Percentiles rank a stretch among this genome's conserved stretches.
Conservation (phyloP, 768 basidiomycete genomes). For the Mycena belliarum region DNA sequence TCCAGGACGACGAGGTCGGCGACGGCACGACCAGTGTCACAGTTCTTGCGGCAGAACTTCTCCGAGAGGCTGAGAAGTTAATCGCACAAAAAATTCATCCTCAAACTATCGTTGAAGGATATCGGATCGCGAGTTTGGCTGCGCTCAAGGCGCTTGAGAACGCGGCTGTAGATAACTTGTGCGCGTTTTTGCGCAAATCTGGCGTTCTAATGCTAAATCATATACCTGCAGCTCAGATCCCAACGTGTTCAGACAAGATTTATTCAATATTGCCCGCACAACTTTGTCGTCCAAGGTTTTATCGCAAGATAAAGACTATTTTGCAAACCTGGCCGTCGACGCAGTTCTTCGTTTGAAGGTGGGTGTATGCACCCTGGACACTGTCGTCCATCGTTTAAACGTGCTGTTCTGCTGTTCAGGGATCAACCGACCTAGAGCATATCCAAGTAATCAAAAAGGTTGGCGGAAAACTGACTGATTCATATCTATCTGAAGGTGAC, state of each 20-base stretch:
- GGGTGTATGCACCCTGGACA: background rate
- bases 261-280: slow-evolving; percentile 95
- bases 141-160: slow-evolving; percentile 84
- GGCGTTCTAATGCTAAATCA: background rate
- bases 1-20: slow-evolving; percentile 99
- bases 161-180: slow-evolving; percentile 85
- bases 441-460: slow-evolving; percentile 99
- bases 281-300: slow-evolving; percentile 96
- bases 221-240: slow-evolving; percentile 70
- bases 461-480: slow-evolving; percentile 97
- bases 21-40: slow-evolving; percentile 94
- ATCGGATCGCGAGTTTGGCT: slow-evolving; percentile 84
- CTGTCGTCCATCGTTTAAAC: background rate
- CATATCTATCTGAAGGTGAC: slow-evolving; percentile 93
- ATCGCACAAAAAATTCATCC: slow-evolving; percentile 93
- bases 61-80: slow-evolving; percentile 94
- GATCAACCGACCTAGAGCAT: slow-evolving; percentile 94
- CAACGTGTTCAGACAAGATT: slow-evolving; percentile 77
- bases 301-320: slow-evolving; percentile 96
- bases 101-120: slow-evolving; percentile 97
- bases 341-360: slow-evolving; percentile 93
- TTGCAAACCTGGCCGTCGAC: slow-evolving; percentile 96
- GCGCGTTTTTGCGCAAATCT: slow-evolving; percentile 31
- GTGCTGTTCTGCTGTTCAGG: slow-evolving; percentile 43
- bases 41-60: slow-evolving; percentile 86